These are phyloP conservation scores for Geotrichum citri-aurantii DNA, from an alignment of 1,139 yeast species.

Conservation along the genomic window DNA sequence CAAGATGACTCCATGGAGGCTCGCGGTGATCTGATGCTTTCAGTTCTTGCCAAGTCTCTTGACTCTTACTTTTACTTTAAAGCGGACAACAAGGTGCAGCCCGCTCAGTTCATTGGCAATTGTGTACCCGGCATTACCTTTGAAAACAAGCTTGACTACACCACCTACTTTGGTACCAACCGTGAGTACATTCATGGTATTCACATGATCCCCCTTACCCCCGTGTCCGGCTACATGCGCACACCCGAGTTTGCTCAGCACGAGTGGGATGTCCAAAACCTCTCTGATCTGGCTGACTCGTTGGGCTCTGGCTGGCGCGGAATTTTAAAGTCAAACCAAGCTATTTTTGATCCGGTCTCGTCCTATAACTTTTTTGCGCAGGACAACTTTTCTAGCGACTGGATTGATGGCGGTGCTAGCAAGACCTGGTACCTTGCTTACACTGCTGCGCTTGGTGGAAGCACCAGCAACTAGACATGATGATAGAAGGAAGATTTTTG, in stretches of 20 bases:
- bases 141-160: slow-evolving; percentile 83
- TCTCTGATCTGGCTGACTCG: slow-evolving; percentile 44
- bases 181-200: slow-evolving; percentile 84
- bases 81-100: slow-evolving; percentile 50
- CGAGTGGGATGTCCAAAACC: slow-evolving; percentile 59
- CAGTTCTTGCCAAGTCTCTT: slow-evolving; percentile 55
- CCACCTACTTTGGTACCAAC: slow-evolving; percentile 73
- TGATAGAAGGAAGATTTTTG: not conserved
- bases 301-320: slow-evolving; percentile 84
- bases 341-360: slow-evolving; percentile 57
- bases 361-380: slow-evolving; percentile 63
- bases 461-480: slow-evolving; percentile 22
- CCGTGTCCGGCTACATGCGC: slow-evolving; percentile 69
- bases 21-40: slow-evolving; percentile 64
- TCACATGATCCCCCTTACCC: slow-evolving; percentile 84
- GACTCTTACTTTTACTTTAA: slow-evolving; percentile 54
- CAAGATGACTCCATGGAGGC: slow-evolving; percentile 61
- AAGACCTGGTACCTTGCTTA: slow-evolving; percentile 83
- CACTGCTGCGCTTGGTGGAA: slow-evolving; percentile 49
- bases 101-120: slow-evolving; percentile 48
- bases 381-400: slow-evolving; percentile 41
- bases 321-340: slow-evolving; percentile 65
- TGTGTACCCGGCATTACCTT: slow-evolving; percentile 63
- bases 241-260: slow-evolving; percentile 58
- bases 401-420: slow-evolving; percentile 84